Conservation (phyloP, 306 rosid genomes). For the Cyamopsis tetragonoloba region DNA sequence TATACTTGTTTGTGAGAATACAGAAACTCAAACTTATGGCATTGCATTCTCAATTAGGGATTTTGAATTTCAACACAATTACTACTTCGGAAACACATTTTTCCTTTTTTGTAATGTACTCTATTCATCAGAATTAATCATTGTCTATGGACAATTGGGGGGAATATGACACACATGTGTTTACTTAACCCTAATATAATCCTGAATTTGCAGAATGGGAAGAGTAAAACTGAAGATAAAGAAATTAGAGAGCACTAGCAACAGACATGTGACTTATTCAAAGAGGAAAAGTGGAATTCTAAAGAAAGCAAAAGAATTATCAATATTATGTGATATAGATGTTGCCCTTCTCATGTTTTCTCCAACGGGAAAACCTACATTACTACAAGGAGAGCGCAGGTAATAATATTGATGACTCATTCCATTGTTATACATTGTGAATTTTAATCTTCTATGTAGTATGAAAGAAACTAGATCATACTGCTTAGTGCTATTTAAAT, state of each 20-base stretch:
- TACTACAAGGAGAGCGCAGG: constrained; percentile 71
- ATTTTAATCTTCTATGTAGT: not conserved
- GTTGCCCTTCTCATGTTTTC: constrained; percentile 79
- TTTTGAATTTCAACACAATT: too few relatives aligned
- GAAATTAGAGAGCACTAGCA: constrained; percentile 70
- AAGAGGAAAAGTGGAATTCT: constrained; percentile 66
- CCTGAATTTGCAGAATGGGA: constrained; percentile 62
- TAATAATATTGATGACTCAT: constrained; percentile 14
- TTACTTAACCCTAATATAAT: not conserved
- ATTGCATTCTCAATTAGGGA: too few relatives aligned
- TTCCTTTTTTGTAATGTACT: too few relatives aligned
- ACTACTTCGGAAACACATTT: too few relatives aligned
- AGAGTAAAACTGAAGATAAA: constrained; percentile 78
- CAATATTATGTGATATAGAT: constrained; percentile 66
- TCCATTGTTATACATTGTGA: not conserved
- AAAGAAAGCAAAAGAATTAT: constrained; percentile 75
- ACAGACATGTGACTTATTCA: constrained; percentile 67
- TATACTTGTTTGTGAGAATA: not conserved
- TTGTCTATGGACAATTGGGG: constrained; percentile 3
- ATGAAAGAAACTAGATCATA: not conserved
- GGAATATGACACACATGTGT: not conserved
- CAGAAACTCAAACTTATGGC: not conserved
- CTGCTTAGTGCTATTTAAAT: not conserved
- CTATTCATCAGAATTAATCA: too few relatives aligned
- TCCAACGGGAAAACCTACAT: constrained; percentile 61